Conservation (phyloP, 2,329 filamentous ascomycete species). For the Microcyclospora pomicola region DNA sequence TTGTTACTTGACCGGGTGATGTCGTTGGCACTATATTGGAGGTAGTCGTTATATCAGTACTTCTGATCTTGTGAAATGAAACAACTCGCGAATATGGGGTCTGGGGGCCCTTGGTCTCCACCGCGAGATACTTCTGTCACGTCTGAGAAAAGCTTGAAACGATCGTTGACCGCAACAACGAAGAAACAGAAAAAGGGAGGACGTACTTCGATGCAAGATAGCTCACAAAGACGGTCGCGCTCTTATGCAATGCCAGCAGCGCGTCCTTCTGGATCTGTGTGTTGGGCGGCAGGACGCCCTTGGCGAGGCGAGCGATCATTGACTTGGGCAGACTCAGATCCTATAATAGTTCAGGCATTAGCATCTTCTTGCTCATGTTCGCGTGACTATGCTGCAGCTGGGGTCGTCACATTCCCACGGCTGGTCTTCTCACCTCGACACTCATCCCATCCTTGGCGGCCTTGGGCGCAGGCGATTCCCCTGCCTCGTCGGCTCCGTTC, state of each 20-base stretch:
- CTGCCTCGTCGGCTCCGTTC: conserved; percentile 25
- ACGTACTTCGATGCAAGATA: conserved; percentile 63
- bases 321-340: conserved; percentile 68
- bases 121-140: not conserved
- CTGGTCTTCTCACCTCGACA: conserved; percentile 30
- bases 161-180: not conserved
- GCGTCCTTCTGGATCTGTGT: conserved; percentile 77
- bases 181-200: not conserved
- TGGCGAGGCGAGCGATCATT: conserved; percentile 65
- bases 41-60: conserved; percentile 3
- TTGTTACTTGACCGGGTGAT: conserved; percentile 52
- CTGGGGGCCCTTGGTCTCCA: not conserved
- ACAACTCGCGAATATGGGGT: not conserved
- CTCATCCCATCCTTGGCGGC: conserved; percentile 26
- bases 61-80: not conserved
- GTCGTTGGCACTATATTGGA: conserved; percentile 51
- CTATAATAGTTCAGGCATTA: conserved; percentile 27
- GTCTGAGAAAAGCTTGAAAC: not conserved
- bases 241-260: conserved; percentile 64
- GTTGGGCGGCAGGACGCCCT: conserved; percentile 65
- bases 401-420: too few species aligned
- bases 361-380: conserved; percentile 1
- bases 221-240: conserved; percentile 71
- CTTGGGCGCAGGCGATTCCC: conserved; percentile 13
- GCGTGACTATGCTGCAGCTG: too few species aligned